Evolutionary conservation across 2,329 filamentous ascomycete species (phyloP), one percentile per base, ranked within the genome.

Genomic region (Fusarium lateritium): DNA sequence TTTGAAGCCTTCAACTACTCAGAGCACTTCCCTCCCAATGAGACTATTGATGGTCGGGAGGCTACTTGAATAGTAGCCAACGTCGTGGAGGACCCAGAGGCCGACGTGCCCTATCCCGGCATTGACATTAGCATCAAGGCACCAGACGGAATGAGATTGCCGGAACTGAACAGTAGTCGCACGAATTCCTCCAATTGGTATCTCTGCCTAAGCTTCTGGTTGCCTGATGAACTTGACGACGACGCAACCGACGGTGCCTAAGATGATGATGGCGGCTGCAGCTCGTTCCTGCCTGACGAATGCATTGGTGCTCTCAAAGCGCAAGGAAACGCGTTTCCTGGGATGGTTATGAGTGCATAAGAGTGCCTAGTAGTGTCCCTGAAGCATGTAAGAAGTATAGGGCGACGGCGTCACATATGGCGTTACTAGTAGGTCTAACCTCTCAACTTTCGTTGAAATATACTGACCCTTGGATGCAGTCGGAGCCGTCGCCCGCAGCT

Each of bases 1-100:
- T 65, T 65, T 33, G n/a, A 53, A 10, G 62, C 40, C 28, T 65
- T 65, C 24, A 33, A 65, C 24, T 46, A 49, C n/a, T 65, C 54
- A 6, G 62, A 49, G 14, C 21, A 15, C 5, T 65, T 47, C 38
- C 61, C 61, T 14, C 61, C 62, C 6, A 60, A 54, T 11, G 36
- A 65, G 22, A 53, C 42, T 14, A 36, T 65, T 22, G 33, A 33
- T 34, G 54, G 46, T 21, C 60, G 61, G 54, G 36, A 33, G 17
- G 54, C 62, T 19, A 60, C 60, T 11, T 19, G 19, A 19, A 65
- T 65, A 13, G 62, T 65, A 34, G 61, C 61, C n/a, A 65, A 65
- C 14, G 49, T 65, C 17, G 54, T 61, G 7, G 42, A 54, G 7
- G 62, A 65, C n/a, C 45, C 61, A n/a, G 46, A 39, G 15, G 36